Evolutionary conservation across 805 yeast species (phyloP), one percentile per base, ranked within the genome.

Genomic region (Pichia manshurica): DNA sequence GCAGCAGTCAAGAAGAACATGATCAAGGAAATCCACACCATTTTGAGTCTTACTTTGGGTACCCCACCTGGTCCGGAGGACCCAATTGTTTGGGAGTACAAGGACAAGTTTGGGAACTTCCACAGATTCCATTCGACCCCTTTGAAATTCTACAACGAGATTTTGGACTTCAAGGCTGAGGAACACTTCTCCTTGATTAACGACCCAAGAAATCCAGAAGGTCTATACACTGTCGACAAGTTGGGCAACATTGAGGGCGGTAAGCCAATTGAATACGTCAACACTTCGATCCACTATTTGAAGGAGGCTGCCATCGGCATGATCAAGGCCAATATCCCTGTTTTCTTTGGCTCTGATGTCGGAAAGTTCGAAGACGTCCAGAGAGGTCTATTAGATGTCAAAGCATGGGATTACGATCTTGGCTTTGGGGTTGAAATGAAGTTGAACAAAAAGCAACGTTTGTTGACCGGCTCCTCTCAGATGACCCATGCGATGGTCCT

Each of bases 401-500:
- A 76, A 29, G 74, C 84, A 15, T 87, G 82, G 79, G 81, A 84
- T 60, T 85, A 82, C 65, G 70, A 77, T 50, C 67, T 81, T 42
- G 79, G 82, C 44, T 73, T 81, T 72, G 66, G 73, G 13, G 59
- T 64, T 12, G 57, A 48, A 25, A 56, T 65, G 52, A 62, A 63
- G 38, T 38, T 66, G 22, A 58, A 65, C 32, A 72, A 73, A 48
- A 60, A 58, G 29, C 67, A 64, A 50, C 56, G 70, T 36, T 52
- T 66, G 28, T 45, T 62, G 50, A 51, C 68, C 12, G 68, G 67
- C 10, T 65, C 69, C 5, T 82, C 90, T 21, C 73, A 78, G 56
- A 86, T 88, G 93, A 87, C 95, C 15, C 96, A 87, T 60, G 96
- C 96, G 29, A 87, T 87, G 96, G 79, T 82, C 7, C 74, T 87